Evolutionary conservation across 164 flowering plant species (phyloP).

Genomic region (Nymphaea thermarum): DNA sequence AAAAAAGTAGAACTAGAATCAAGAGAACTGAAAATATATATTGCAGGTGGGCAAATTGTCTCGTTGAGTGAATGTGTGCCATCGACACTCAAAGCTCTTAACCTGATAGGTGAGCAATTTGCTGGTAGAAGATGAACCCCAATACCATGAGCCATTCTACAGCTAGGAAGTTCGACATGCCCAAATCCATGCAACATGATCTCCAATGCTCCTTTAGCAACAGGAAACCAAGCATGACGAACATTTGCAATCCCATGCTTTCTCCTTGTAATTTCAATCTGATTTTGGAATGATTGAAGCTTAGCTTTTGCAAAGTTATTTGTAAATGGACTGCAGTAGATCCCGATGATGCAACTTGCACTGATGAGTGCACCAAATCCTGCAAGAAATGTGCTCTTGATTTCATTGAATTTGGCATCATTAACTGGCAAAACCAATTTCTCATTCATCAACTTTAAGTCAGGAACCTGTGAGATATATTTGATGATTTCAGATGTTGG

Average conservation of each 20-base stretch:
- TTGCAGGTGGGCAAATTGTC: not conserved
- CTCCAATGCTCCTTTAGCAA: constrained; percentile 29
- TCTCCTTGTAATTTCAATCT: constrained; percentile 47
- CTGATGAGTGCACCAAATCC: constrained; percentile 23
- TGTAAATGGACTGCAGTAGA: constrained; percentile 14
- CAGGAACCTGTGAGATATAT: constrained; percentile 4
- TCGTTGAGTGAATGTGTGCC: too few species aligned
- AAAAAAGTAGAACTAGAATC: constrained; percentile 11
- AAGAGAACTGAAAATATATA: not conserved
- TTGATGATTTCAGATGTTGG: not conserved
- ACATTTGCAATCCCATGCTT: constrained; percentile 75
- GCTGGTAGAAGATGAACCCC: constrained; percentile 71
- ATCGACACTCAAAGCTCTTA: not conserved
- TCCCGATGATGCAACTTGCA: constrained; percentile 29
- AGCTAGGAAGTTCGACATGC: constrained; percentile 19
- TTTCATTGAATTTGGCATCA: constrained; percentile 10
- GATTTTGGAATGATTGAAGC: constrained; percentile 57
- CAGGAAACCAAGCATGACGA: constrained; percentile 74
- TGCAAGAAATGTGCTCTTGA: constrained; percentile 25
- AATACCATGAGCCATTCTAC: constrained; percentile 33
- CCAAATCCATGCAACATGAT: constrained; percentile 64
- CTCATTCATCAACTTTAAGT: constrained; percentile 5
- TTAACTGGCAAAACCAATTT: constrained; percentile 13
- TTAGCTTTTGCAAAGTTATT: constrained; percentile 26
- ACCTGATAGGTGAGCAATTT: constrained; percentile 50